phyloP scores from a whole-genome alignment of 2,329 filamentous ascomycete genomes.

The Neonectria punicea region DNA sequence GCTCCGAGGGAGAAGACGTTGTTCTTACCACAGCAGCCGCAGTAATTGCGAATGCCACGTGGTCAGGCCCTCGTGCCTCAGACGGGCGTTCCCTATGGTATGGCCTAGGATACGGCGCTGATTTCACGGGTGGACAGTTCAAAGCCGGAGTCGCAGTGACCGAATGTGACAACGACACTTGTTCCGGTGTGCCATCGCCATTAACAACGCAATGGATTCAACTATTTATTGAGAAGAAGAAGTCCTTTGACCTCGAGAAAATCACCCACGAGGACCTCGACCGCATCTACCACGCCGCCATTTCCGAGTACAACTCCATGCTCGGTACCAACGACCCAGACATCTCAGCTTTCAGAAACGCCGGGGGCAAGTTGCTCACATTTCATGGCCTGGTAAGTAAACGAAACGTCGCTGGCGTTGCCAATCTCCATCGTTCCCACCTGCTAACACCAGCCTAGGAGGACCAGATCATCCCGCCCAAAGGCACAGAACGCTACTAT shows the following conservation, averaged over 20 bases:
- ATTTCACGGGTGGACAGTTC: background rate
- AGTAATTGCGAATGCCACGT: slow-evolving; percentile 6
- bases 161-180: background rate
- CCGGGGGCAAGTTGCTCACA: slow-evolving; percentile 26
- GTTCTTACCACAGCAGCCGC: background rate
- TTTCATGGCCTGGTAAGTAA: slow-evolving; percentile 28
- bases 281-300: background rate
- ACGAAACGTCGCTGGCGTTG: too few relatives aligned
- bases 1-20: background rate
- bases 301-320: slow-evolving; percentile 9
- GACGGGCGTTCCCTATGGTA: slow-evolving; percentile 9
- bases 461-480: slow-evolving; percentile 30
- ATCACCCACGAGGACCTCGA: slow-evolving; percentile 7
- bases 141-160: background rate
- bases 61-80: slow-evolving; percentile 1
- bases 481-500: slow-evolving; percentile 43
- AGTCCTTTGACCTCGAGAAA: background rate
- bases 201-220: slow-evolving; percentile 1
- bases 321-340: slow-evolving; percentile 21
- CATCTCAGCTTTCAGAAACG: slow-evolving; percentile 20
- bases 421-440: too few relatives aligned
- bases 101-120: slow-evolving; percentile 6
- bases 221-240: slow-evolving; percentile 4
- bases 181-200: background rate
- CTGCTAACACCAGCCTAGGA: slow-evolving; percentile 13